Conservation (phyloP, 1,284 basidiomycete species). For the Sporisorium scitamineum region DNA sequence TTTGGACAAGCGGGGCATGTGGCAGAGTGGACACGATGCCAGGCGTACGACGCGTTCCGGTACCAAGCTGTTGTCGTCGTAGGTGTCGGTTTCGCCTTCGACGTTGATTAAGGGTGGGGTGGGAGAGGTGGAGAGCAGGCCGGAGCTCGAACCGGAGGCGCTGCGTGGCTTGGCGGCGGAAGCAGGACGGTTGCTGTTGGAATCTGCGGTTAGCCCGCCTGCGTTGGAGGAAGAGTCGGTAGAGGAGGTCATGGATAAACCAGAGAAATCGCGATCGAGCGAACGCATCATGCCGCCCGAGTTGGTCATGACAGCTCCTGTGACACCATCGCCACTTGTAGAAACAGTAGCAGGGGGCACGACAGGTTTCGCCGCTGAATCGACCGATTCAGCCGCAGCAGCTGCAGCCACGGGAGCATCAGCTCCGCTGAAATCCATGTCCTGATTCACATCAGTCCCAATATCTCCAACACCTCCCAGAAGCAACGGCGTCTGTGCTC, state of each 20-base stretch:
- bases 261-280: slow-evolving; percentile 39
- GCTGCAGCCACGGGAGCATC: slow-evolving; percentile 31
- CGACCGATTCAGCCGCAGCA: background rate
- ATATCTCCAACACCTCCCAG: slow-evolving; percentile 29
- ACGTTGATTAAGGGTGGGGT: slow-evolving; percentile 36
- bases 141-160: slow-evolving; percentile 21
- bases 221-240: slow-evolving; percentile 27
- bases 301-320: slow-evolving; percentile 19
- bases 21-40: slow-evolving; percentile 92
- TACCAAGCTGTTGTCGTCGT: slow-evolving; percentile 13
- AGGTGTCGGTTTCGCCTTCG: slow-evolving; percentile 12
- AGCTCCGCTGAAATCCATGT: slow-evolving; percentile 48
- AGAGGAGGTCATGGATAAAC: slow-evolving; percentile 36
- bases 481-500: slow-evolving; percentile 46
- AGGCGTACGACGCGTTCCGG: slow-evolving; percentile 91
- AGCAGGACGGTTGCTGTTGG: background rate
- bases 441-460: slow-evolving; percentile 33
- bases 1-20: slow-evolving; percentile 82
- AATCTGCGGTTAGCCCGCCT: background rate
- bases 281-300: slow-evolving; percentile 27
- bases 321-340: background rate
- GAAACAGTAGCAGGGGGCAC: slow-evolving; percentile 8
- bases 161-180: slow-evolving; percentile 10
- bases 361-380: slow-evolving; percentile 1
- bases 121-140: slow-evolving; percentile 24